Conservation (phyloP, 345 rosid species). For the Erodium maritimum region DNA sequence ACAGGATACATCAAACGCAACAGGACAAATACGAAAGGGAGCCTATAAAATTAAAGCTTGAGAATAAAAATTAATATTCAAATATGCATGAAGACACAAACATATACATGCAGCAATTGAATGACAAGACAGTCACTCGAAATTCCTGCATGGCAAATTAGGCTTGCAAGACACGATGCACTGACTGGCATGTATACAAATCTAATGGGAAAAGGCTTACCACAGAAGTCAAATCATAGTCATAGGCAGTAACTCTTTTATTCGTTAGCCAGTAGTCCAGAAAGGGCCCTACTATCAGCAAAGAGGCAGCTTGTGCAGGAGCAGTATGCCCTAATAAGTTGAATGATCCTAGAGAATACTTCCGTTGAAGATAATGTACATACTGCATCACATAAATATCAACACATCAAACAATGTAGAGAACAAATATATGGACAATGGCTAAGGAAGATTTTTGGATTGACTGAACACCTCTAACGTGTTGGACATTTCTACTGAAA, state of each 20-base stretch:
- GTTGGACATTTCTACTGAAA: too few species aligned
- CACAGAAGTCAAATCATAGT: slow-evolving; percentile 44
- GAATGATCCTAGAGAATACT: slow-evolving; percentile 82
- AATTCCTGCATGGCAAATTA: not conserved
- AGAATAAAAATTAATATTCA: not conserved
- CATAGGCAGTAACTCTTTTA: slow-evolving; percentile 62
- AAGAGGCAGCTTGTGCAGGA: slow-evolving; percentile 85
- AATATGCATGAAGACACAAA: not conserved
- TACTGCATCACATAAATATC: slow-evolving; percentile 34
- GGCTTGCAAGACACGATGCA: too few species aligned
- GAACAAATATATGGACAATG: too few species aligned
- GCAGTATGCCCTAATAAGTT: slow-evolving; percentile 91
- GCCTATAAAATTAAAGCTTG: not conserved
- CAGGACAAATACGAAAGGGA: not conserved
- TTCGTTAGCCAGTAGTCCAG: slow-evolving; percentile 77
- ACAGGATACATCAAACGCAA: too few species aligned
- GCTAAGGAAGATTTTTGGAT: too few species aligned
- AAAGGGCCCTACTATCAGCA: slow-evolving; percentile 78
- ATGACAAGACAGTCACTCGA: not conserved
- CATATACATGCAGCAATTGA: not conserved
- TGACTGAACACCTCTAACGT: too few species aligned
- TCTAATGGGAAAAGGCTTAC: slow-evolving; percentile 32
- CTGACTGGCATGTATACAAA: not conserved
- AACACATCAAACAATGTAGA: too few species aligned
- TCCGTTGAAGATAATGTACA: slow-evolving; percentile 87